Evolutionary conservation across 2,329 filamentous ascomycete genomes (phyloP), one percentile per base, ranked within the genome.

Genomic region (Trichoderma endophyticum): DNA sequence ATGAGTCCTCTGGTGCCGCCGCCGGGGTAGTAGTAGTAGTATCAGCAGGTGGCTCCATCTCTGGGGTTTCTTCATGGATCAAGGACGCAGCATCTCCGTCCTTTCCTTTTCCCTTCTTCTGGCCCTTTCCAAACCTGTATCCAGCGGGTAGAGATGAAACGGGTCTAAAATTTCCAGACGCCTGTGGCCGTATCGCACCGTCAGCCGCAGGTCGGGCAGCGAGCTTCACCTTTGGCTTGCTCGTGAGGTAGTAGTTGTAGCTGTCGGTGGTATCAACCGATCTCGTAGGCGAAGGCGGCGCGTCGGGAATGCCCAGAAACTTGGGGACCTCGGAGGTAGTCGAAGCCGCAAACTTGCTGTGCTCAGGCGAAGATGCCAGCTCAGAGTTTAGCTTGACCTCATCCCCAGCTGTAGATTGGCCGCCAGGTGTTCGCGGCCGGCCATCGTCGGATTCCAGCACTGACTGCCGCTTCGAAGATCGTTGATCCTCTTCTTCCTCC

Each of bases 161-260:
- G 6, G 93, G 93, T 65, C 93, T 87, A 76, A 90, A 87, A 76
- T 89, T 86, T 72, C 79, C 90, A 82, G 80, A 90, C 82, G 82
- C 91, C 61, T 91, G 87, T 73, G 90, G 88, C 76, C 87, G 86
- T 71, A 89, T 86, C 74, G 86, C 84, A 54, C 87, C 84, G 73
- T 94, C 91, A 56, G 90, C 79, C 3, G 94, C 95, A 30, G 94
- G 94, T 60, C 95, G 89, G 11, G 96, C 95, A 1, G 91, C 96
- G 57, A 97, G 88, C 82, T 97, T 98, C 71, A 97, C 91, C 80
- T 97, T 98, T 57, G 91, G 92, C 77, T 93, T 94, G 76, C 84
- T 83, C 75, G 85, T 86, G 28, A 83, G 80, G 72, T 85, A 85
- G 73, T 85, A 84, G 74, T 81, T 83, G 77, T 86, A 86, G 28